Conservation (phyloP, 768 basidiomycete genomes). For the Podaxis rugospora region DNA sequence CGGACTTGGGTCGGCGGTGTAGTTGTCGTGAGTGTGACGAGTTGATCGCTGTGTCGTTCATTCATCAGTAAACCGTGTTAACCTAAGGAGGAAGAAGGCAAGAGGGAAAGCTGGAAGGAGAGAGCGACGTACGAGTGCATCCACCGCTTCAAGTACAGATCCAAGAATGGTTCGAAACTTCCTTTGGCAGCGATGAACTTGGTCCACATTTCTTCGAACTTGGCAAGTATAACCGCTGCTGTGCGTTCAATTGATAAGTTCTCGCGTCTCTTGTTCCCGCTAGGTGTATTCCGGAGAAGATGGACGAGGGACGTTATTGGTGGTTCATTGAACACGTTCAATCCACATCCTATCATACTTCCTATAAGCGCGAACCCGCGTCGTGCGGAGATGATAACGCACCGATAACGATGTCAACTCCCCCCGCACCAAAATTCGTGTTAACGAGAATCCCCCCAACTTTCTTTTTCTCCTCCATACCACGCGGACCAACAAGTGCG, state of each 20-base stretch:
- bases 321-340: conserved; percentile 79
- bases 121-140: conserved; percentile 75
- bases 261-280: conserved; percentile 15
- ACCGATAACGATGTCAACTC: conserved; percentile 82
- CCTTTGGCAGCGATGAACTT: conserved; percentile 61
- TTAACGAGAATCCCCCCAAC: conserved; percentile 91
- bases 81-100: background rate
- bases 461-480: conserved; percentile 58
- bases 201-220: conserved; percentile 79
- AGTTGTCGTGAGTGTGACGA: conserved; percentile 76
- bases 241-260: conserved; percentile 67
- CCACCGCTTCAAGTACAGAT: conserved; percentile 78
- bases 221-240: conserved; percentile 67
- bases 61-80: background rate
- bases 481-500: conserved; percentile 45
- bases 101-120: background rate
- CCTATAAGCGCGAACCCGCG: conserved; percentile 1
- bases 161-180: conserved; percentile 78
- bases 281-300: conserved; percentile 38
- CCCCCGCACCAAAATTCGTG: conserved; percentile 71
- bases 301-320: conserved; percentile 83
- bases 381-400: conserved; percentile 17
- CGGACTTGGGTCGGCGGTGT: conserved; percentile 66
- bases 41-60: conserved; percentile 58
- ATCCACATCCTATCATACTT: conserved; percentile 65